Base-by-base conservation (phyloP, 2,329 filamentous ascomycete genomes). In the Graphilbum fragrans region DNA sequence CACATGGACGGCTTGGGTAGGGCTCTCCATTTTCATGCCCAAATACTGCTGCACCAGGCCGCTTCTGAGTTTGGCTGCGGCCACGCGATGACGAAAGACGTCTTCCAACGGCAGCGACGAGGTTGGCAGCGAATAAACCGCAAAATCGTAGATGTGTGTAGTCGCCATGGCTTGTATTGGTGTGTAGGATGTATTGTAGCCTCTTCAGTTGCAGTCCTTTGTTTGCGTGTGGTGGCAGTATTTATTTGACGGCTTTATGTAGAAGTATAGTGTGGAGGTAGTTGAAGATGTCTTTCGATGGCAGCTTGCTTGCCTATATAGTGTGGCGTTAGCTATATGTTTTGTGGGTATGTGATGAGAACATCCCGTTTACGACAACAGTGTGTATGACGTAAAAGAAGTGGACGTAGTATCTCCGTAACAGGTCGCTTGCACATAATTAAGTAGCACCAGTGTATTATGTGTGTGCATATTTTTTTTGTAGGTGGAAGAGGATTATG, bases 111-210 rank as follows among this genome's bases (percentile, higher is more conserved):
- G 14, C 33, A 11, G 12, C 20, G 22, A 9, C 17, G n/a, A n/a
- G n/a, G 35, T n/a, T 3, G 29, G 11, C 11, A 16, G 14, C 23
- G 7, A 12, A 21, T 42, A 45, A 14, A 42, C 35, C 25, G 37
- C 40, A 27, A 46, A 46, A 31, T 46, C 45, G 41, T 45, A 41
- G 29, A 42, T 34, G 27, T 35, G 37, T 21, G 40, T 22, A 25
- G 31, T 39, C 18, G 39, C 36, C 42, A 41, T 43, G 25, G 16
- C n/a, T n/a, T n/a, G n/a, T n/a, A n/a, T n/a, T n/a, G n/a, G n/a
- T 35, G 27, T 10, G 31, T 19, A 35, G 19, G 17, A 18, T 38
- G 29, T 41, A 21, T 21, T 20, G 22, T 36, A 38, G 25, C 14
- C 14, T 14, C 8, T 8, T 29, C 8, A 29, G 8, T 14, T 29